A percentile compares a stretch with the other conserved stretches of the same genome.
phyloP scores from a whole-genome alignment of 1,139 yeast genomes.

The Kurtzmaniella quercitrusa region DNA sequence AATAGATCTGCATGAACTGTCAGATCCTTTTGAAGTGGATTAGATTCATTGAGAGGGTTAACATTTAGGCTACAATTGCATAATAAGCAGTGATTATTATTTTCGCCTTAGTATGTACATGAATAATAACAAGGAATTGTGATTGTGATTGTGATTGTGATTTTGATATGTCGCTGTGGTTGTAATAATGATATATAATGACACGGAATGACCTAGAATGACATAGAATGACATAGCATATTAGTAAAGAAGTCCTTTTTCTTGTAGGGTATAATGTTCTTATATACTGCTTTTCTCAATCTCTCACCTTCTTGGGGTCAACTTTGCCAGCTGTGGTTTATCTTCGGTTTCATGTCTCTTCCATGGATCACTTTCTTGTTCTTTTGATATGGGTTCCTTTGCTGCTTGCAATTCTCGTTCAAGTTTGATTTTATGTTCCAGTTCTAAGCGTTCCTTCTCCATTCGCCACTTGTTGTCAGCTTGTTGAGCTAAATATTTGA shows the following conservation, averaged over 20 bases:
- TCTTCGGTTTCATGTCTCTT: neutral
- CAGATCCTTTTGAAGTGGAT: slow-evolving; percentile 2
- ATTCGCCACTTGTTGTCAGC: slow-evolving; percentile 59
- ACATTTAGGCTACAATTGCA: too few relatives aligned
- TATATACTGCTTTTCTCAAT: neutral
- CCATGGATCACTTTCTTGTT: slow-evolving; percentile 27
- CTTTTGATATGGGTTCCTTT: slow-evolving; percentile 17
- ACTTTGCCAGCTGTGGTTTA: slow-evolving; percentile 18
- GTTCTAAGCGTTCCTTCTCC: slow-evolving; percentile 35
- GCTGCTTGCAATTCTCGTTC: slow-evolving; percentile 31
- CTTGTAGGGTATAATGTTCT: too few relatives aligned
- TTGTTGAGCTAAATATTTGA: slow-evolving; percentile 52
- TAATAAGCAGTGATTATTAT: too few relatives aligned
- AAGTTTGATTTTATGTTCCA: slow-evolving; percentile 28
- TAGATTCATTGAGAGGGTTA: neutral
- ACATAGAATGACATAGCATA: too few relatives aligned
- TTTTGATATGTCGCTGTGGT: too few relatives aligned
- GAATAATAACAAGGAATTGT: too few relatives aligned
- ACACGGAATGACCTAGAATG: too few relatives aligned
- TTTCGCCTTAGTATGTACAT: neutral
- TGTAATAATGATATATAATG: too few relatives aligned
- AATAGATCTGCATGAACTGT: neutral
- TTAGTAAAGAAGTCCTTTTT: too few relatives aligned
- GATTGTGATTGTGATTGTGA: too few relatives aligned
- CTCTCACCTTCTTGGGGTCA: slow-evolving; percentile 25